Conservation (phyloP, 2,329 filamentous ascomycete species). For the Corynespora cassiicola region DNA sequence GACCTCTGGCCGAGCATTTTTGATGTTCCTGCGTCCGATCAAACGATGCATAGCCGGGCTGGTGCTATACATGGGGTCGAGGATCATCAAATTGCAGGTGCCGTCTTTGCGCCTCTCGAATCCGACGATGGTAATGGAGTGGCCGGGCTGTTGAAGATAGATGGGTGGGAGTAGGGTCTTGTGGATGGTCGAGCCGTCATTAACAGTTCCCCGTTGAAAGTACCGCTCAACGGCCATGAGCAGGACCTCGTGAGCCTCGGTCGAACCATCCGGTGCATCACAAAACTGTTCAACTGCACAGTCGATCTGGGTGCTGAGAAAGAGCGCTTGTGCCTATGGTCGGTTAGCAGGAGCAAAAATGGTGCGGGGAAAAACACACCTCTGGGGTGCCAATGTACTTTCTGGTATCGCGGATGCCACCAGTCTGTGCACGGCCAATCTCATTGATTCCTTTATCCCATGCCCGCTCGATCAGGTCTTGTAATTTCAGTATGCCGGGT, state of each 20-base stretch:
- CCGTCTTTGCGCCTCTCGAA: slow-evolving; percentile 74
- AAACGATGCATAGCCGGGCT: slow-evolving; percentile 68
- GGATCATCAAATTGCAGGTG: slow-evolving; percentile 75
- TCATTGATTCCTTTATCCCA: slow-evolving; percentile 87
- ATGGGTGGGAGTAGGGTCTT: slow-evolving; percentile 79
- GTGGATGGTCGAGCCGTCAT: slow-evolving; percentile 65
- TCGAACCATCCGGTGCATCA: slow-evolving; percentile 54
- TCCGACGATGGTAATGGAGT: slow-evolving; percentile 90
- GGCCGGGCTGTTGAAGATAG: slow-evolving; percentile 89
- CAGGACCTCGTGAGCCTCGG: slow-evolving; percentile 61
- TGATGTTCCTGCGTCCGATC: slow-evolving; percentile 54
- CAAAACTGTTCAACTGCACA: slow-evolving; percentile 60
- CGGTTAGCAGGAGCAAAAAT: slow-evolving; percentile 13
- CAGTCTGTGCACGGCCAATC: slow-evolving; percentile 78
- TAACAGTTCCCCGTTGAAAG: slow-evolving; percentile 65
- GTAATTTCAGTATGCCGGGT: slow-evolving; percentile 81
- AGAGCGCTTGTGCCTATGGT: slow-evolving; percentile 79
- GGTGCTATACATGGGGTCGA: slow-evolving; percentile 84
- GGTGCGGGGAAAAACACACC: slow-evolving; percentile 52
- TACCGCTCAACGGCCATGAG: slow-evolving; percentile 74
- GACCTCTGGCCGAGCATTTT: slow-evolving; percentile 64
- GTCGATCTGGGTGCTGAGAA: slow-evolving; percentile 70
- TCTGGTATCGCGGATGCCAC: slow-evolving; percentile 83
- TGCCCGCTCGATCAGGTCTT: slow-evolving; percentile 84
- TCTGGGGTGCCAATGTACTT: slow-evolving; percentile 97